These are phyloP conservation scores for Geotrichum citri-aurantii DNA, from an alignment of 1,139 yeast genomes.

Conservation along the genomic window DNA sequence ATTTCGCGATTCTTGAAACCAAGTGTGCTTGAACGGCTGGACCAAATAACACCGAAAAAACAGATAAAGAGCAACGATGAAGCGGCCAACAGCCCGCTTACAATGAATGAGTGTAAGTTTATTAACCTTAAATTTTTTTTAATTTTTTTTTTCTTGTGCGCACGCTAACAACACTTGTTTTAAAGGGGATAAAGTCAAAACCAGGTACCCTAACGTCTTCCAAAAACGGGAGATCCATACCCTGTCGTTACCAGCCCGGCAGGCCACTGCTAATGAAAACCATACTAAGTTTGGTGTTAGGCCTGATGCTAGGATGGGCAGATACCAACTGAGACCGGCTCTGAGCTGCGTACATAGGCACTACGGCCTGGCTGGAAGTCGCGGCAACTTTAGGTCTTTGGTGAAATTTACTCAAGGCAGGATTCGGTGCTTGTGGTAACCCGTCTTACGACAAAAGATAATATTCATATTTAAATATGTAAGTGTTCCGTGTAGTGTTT, in stretches of 20 bases:
- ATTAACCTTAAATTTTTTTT: background rate
- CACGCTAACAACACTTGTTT: background rate
- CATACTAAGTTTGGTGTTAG: too few relatives aligned
- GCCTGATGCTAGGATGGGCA: too few relatives aligned
- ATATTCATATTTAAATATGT: too few relatives aligned
- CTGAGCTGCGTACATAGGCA: too few relatives aligned
- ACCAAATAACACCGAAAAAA: background rate
- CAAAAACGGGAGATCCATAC: background rate
- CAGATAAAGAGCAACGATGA: background rate
- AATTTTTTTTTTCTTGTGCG: background rate
- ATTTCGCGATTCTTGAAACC: constrained; percentile 3
- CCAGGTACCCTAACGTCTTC: background rate
- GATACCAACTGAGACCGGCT: too few relatives aligned
- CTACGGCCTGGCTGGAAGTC: too few relatives aligned
- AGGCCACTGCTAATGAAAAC: background rate
- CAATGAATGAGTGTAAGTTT: background rate
- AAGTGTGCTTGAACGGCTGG: background rate
- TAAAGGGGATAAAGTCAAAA: background rate
- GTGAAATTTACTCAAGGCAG: too few relatives aligned
- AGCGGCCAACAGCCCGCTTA: background rate
- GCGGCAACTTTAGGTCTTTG: too few relatives aligned
- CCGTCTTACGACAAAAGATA: too few relatives aligned
- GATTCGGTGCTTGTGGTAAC: too few relatives aligned
- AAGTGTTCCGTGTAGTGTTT: too few relatives aligned
- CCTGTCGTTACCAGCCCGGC: background rate